phyloP scores from a whole-genome alignment of 768 basidiomycete genomes.

The Russula virescens region DNA sequence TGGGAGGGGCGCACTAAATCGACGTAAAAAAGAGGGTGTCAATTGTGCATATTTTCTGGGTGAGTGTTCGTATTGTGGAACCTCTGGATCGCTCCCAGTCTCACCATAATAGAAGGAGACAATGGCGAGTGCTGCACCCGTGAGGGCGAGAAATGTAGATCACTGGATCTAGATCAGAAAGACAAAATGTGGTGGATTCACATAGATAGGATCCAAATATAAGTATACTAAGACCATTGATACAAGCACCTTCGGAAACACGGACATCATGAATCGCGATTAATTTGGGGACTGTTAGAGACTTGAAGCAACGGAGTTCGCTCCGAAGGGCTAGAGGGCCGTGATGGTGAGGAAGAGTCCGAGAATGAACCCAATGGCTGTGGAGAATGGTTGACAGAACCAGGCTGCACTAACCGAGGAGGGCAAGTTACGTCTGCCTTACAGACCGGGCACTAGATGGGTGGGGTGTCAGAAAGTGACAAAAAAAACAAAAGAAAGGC shows the following conservation, averaged over 20 bases:
- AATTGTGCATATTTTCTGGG: neutral
- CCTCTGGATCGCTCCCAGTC: neutral
- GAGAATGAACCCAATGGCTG: neutral
- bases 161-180: slow-evolving; percentile 13
- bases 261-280: slow-evolving; percentile 17
- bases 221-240: slow-evolving; percentile 20
- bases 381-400: neutral
- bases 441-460: slow-evolving; percentile 77
- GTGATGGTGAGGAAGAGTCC: slow-evolving; percentile 9
- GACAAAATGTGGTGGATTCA: slow-evolving; percentile 16
- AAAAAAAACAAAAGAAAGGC: slow-evolving; percentile 17
- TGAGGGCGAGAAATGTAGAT: neutral
- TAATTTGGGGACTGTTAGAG: neutral
- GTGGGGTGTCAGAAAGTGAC: neutral
- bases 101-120: slow-evolving; percentile 5
- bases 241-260: slow-evolving; percentile 15
- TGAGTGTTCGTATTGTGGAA: neutral
- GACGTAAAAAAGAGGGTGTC: neutral
- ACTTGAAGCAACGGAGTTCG: slow-evolving; percentile 18
- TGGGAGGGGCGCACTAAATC: neutral
- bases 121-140: neutral
- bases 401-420: slow-evolving; percentile 28
- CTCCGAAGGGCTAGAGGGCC: slow-evolving; percentile 11
- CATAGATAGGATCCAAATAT: slow-evolving; percentile 15
- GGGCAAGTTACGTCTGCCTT: slow-evolving; percentile 86